Base-by-base conservation (phyloP, 1,139 yeast genomes). In the Nakaseomyces sp. region DNA sequence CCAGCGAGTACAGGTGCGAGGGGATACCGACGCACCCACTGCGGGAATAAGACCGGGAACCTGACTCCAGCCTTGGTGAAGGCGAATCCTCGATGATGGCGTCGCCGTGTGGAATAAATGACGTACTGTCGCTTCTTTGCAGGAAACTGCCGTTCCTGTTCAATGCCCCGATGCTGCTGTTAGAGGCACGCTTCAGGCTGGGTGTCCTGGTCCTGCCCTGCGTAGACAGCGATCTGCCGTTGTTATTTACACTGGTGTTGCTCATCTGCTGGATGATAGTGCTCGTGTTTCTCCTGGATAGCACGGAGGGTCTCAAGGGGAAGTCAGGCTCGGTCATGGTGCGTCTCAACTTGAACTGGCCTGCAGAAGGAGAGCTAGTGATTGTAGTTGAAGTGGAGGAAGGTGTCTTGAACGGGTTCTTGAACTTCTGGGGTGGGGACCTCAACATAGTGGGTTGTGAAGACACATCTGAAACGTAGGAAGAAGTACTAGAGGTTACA, bases 1-100 rank as follows among this genome's bases (percentile, higher is more conserved):
- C 63, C 19, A 58, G 43, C 15, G 61, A 58, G 43, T 55, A 58
- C 8, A 59, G 43, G 37, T 59, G 63, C 2, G 61, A 49, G n/a
- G 63, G 63, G 25, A 59, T 59, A 8, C 54, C 56, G 10, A 35
- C n/a, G 13, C 38, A 20, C 13, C 38, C 38, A 24, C 36, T 13
- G 9, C 36, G 26, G 12, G 38, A 35, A 15, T 35, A 35, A 20
- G 38, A 13, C n/a, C 38, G 20, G 12, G 38, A 35, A n/a, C n/a
- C 12, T 3, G 38, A 22, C 10, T 35, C 38, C n/a, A 13, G 5
- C 13, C 13, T 17, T 6, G 38, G 38, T 9, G 28, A 20, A 5
- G 26, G 22, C 36, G 36, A n/a, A 13, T 15, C 28, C n/a, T 35
- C 38, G 12, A 12, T 35, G 17, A 35, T 35, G 16, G 28, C 18